Percentiles rank a stretch among this genome's conserved stretches.
phyloP scores from a whole-genome alignment of 164 flowering plant species.

The Saururus chinensis region DNA sequence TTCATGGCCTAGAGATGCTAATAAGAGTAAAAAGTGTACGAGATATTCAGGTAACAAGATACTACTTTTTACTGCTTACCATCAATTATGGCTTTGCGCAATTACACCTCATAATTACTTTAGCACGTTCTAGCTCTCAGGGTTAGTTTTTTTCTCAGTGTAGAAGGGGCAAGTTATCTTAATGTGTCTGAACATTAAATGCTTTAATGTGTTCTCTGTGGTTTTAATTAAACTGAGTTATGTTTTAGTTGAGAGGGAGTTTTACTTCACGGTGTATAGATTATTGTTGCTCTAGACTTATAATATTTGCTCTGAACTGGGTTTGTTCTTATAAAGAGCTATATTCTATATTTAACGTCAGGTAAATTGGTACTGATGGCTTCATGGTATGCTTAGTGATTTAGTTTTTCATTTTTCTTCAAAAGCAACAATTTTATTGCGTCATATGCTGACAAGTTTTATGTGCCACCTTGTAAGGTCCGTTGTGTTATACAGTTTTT shows the following conservation, averaged over 20 bases:
- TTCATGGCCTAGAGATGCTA: slow-evolving; percentile 59
- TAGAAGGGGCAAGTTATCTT: background rate
- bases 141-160: background rate
- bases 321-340: no score
- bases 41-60: slow-evolving; percentile 46
- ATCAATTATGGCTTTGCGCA: background rate
- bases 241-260: no score
- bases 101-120: background rate
- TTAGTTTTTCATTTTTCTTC: background rate
- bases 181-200: background rate
- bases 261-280: no score
- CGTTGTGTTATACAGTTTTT: no score
- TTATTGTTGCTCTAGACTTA: no score
- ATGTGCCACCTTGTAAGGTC: background rate
- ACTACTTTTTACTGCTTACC: background rate
- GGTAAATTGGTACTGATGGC: background rate
- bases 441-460: background rate
- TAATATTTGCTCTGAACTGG: no score
- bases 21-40: slow-evolving; percentile 40
- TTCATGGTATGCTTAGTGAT: background rate
- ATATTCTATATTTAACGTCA: no score
- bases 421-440: background rate
- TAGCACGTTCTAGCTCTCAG: background rate
- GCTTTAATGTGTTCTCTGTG: background rate
- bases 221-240: no score